Evolutionary conservation across 1,284 basidiomycete species (phyloP).

Genomic region (Tilletia horrida): DNA sequence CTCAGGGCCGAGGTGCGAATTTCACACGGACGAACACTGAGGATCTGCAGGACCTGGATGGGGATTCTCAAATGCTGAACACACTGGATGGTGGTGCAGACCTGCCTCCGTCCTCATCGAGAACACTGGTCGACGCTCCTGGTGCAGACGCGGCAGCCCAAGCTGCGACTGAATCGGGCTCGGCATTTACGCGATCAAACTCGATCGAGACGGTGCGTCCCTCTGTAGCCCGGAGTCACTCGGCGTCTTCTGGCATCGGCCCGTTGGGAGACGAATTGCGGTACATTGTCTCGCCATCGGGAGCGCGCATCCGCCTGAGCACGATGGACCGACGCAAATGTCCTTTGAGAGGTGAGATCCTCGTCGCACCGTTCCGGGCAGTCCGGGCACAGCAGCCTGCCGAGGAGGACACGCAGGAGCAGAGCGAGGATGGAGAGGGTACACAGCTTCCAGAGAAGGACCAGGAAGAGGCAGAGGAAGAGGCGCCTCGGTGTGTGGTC

Average conservation of each 20-base stretch:
- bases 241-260: not conserved
- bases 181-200: not conserved
- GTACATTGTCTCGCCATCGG: conserved; percentile 14
- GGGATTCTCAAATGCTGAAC: not conserved
- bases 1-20: not conserved
- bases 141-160: no score
- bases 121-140: not conserved
- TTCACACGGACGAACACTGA: not conserved
- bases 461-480: conserved; percentile 17
- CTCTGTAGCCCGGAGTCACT: not conserved
- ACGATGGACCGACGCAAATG: conserved; percentile 53
- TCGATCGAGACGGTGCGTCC: conserved; percentile 4
- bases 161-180: not conserved
- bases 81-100: not conserved
- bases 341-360: conserved; percentile 46
- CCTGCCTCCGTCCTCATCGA: not conserved
- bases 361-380: conserved; percentile 37
- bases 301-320: conserved; percentile 43
- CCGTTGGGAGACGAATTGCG: not conserved
- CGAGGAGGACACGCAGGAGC: not conserved
- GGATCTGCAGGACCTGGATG: conserved; percentile 7
- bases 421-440: conserved; percentile 16
- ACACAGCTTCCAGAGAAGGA: conserved; percentile 14
- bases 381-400: not conserved
- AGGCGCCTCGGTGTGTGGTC: conserved; percentile 34